Conservation (phyloP, 352 stramenopile genomes). For the Pythium guiyangense region DNA sequence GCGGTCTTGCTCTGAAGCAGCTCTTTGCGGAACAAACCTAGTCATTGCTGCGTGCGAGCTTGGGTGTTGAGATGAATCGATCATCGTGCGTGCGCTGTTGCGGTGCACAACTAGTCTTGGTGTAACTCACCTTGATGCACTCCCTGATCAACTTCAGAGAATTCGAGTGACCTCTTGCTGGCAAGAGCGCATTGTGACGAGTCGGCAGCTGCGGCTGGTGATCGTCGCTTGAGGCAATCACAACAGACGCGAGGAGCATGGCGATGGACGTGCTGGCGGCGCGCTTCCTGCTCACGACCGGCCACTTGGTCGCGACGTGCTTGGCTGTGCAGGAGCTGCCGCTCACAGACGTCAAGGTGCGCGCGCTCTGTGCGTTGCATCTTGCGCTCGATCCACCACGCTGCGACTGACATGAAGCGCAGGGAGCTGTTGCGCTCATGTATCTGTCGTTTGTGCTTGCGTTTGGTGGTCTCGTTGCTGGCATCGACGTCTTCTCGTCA, state of each 20-base stretch:
- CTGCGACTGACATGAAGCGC: background rate
- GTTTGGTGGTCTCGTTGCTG: slow-evolving; percentile 28
- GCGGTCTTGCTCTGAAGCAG: too few species aligned
- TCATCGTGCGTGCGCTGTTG: too few species aligned
- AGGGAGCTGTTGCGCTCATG: slow-evolving; percentile 25
- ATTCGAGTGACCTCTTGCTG: too few species aligned
- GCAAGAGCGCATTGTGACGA: background rate
- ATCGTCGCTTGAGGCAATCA: too few species aligned
- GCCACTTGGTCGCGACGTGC: slow-evolving; percentile 55
- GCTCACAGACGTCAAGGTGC: slow-evolving; percentile 6
- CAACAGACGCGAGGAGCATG: background rate
- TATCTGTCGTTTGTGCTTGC: slow-evolving; percentile 40
- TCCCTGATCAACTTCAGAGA: too few species aligned
- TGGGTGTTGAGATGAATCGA: too few species aligned
- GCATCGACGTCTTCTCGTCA: slow-evolving; percentile 45
- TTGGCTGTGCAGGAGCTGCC: slow-evolving; percentile 17
- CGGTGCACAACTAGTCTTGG: too few species aligned
- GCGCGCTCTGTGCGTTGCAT: background rate
- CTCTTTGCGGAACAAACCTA: too few species aligned
- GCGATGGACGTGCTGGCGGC: slow-evolving; percentile 21
- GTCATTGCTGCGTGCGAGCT: too few species aligned
- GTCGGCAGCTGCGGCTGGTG: too few species aligned
- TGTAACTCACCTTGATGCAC: too few species aligned
- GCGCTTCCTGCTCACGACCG: slow-evolving; percentile 53
- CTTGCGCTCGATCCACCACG: background rate